These are phyloP conservation scores for Protomyces inundatus DNA, from an alignment of 1,139 yeast genomes.

Conservation along the genomic window DNA sequence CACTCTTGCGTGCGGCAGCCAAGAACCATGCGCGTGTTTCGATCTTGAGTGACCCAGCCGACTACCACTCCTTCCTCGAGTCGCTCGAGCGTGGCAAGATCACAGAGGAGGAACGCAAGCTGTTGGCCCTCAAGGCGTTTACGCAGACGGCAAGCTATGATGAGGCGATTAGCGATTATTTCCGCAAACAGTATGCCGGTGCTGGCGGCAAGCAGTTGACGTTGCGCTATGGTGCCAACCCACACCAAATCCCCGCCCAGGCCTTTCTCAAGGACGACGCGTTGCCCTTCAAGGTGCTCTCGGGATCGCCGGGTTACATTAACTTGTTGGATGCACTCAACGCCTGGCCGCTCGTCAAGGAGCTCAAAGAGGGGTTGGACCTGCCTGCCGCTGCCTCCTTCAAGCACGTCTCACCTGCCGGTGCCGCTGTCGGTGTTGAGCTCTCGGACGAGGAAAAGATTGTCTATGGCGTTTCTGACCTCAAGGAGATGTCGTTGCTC, in stretches of 20 bases:
- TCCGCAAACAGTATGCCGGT: slow-evolving; percentile 95
- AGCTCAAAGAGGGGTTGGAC: slow-evolving; percentile 85
- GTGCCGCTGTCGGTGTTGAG: slow-evolving; percentile 96
- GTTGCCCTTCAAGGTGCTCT: slow-evolving; percentile 86
- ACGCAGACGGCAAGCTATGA: slow-evolving; percentile 98
- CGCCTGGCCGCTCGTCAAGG: slow-evolving; percentile 98
- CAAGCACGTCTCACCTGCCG: slow-evolving; percentile 98
- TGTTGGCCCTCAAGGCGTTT: slow-evolving; percentile 87
- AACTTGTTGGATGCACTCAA: slow-evolving; percentile 92
- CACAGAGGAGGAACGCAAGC: slow-evolving; percentile 67
- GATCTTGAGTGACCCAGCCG: slow-evolving; percentile 87
- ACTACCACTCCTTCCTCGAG: slow-evolving; percentile 77
- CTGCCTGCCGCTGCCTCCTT: slow-evolving; percentile 98
- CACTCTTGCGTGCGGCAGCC: slow-evolving; percentile 95
- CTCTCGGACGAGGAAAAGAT: slow-evolving; percentile 85
- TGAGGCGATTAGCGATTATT: slow-evolving; percentile 89
- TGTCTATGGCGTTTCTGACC: slow-evolving; percentile 88
- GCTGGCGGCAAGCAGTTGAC: slow-evolving; percentile 75
- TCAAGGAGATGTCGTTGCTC: slow-evolving; percentile 68
- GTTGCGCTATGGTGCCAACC: slow-evolving; percentile 96
- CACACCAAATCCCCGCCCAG: slow-evolving; percentile 98
- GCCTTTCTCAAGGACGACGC: slow-evolving; percentile 82
- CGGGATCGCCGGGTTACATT: slow-evolving; percentile 96
- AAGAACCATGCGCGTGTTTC: slow-evolving; percentile 96
- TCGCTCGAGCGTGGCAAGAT: slow-evolving; percentile 73